Evolutionary conservation across 768 basidiomycete genomes (phyloP).

Genomic region (Flagelloscypha sp.): DNA sequence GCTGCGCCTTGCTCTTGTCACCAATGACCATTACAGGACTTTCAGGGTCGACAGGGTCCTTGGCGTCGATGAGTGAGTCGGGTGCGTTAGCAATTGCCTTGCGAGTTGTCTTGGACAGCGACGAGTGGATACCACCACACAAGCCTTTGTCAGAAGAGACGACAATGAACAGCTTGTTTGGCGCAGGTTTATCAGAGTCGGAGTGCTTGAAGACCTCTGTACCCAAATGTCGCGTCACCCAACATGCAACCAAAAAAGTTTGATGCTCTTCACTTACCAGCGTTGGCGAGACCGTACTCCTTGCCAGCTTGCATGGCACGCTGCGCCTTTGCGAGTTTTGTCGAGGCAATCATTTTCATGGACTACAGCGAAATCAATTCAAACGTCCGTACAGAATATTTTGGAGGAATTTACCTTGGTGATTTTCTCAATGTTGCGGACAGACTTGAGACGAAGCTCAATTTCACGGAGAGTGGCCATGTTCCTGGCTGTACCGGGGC

Average conservation of each 20-base stretch:
- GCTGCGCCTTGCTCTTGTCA: conserved; percentile 95
- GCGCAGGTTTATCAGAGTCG: conserved; percentile 54
- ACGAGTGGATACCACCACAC: conserved; percentile 98
- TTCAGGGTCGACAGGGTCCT: conserved; percentile 40
- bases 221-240: conserved; percentile 3
- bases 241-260: not conserved
- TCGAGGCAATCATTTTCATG: conserved; percentile 99
- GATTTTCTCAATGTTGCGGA: conserved; percentile 98
- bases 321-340: conserved; percentile 92
- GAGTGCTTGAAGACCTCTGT: conserved; percentile 85
- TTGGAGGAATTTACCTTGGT: conserved; percentile 65
- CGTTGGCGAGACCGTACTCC: conserved; percentile 86
- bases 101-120: conserved; percentile 85
- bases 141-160: conserved; percentile 98
- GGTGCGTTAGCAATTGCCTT: conserved; percentile 50
- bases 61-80: conserved; percentile 41
- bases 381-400: conserved; percentile 18
- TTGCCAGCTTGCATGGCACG: conserved; percentile 88
- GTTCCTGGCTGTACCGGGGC: conserved; percentile 57
- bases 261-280: conserved; percentile 45
- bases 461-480: conserved; percentile 98
- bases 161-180: conserved; percentile 86
- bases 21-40: conserved; percentile 83
- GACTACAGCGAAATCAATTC: conserved; percentile 42
- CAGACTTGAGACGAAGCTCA: conserved; percentile 92